Base-by-base conservation (phyloP, 805 yeast genomes). In the Metschnikowia henanensis region DNA sequence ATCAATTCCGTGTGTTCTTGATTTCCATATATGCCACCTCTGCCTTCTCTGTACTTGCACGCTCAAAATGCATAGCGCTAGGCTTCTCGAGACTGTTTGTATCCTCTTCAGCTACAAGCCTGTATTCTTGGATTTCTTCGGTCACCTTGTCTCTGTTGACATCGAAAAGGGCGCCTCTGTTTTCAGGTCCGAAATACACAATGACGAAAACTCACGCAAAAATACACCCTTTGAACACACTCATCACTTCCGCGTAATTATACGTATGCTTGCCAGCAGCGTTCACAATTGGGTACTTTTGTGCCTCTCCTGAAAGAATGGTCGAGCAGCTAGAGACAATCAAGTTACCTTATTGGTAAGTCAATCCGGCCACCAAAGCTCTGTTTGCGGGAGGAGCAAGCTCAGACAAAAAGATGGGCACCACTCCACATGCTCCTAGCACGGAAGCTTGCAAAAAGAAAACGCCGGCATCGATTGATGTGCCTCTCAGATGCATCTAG, bases 291-390 rank as follows among this genome's bases (percentile, higher is more conserved):
- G 87, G 88, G 71, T 81, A 84, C 39, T 67, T 63, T 25, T 70
- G 70, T 23, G 89, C 84, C 31, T 81, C 63, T 16, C 72, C 67
- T 3, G 87, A 68, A 60, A 83, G 87, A 49, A 84, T 84, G 5
- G 91, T 84, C 15, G 84, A 74, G 3, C 84, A 76, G 1, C 87
- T 88, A 18, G 85, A 75, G 5, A 86, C 77, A 0, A 83, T 86
- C 55, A 84, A 73, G 60, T 83, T 83, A 66, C 90, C 89, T 45
- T 84, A 72, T 63, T 83, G 90, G 57, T 84, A 84, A 6, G 79
- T 72, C 16, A 80, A 60, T 12, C 50, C 50, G 12, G 39, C 47
- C 42, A 46, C 50, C 43, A 46, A 42, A 13, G 45, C 31, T 9
- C 45, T 37, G 36, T 31, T n/a, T 3, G 35, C 35, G 3, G 22